phyloP scores from a whole-genome alignment of 176 grass and related monocot genomes.

The Rhipidocladum racemiflorum region DNA sequence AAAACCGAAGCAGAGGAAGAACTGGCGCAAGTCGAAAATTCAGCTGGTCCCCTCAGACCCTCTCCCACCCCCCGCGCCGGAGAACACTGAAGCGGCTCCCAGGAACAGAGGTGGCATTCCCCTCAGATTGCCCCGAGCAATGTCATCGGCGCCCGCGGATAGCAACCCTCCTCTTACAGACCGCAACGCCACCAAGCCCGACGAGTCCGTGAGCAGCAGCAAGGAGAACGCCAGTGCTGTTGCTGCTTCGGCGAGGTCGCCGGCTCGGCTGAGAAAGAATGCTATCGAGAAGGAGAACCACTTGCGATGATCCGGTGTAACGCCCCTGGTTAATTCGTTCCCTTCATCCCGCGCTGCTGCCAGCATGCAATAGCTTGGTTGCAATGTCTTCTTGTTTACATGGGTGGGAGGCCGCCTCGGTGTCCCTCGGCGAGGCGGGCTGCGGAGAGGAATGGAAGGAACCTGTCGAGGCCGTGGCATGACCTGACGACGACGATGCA shows the following conservation, averaged over 20 bases:
- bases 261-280: conserved; percentile 38
- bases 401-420: neutral
- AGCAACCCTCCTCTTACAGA: conserved; percentile 60
- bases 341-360: neutral
- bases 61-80: conserved; percentile 20
- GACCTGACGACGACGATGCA: neutral
- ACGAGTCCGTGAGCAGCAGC: conserved; percentile 27
- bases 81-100: conserved; percentile 32
- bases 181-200: conserved; percentile 55
- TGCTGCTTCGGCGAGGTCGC: conserved; percentile 34
- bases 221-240: conserved; percentile 46
- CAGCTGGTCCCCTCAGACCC: conserved; percentile 52
- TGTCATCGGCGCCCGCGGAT: conserved; percentile 44
- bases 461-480: neutral
- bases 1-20: conserved; percentile 61
- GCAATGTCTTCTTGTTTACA: neutral
- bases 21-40: conserved; percentile 70
- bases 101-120: conserved; percentile 43
- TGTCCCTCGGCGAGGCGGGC: neutral
- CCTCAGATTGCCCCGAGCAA: conserved; percentile 73
- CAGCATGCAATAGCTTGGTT: neutral
- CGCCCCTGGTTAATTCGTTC: neutral
- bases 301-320: conserved; percentile 18
- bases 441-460: neutral
- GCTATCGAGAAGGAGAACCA: conserved; percentile 78